phyloP scores from a whole-genome alignment of 1,139 yeast genomes.

The Spencermartinsiella ligniputridi region DNA sequence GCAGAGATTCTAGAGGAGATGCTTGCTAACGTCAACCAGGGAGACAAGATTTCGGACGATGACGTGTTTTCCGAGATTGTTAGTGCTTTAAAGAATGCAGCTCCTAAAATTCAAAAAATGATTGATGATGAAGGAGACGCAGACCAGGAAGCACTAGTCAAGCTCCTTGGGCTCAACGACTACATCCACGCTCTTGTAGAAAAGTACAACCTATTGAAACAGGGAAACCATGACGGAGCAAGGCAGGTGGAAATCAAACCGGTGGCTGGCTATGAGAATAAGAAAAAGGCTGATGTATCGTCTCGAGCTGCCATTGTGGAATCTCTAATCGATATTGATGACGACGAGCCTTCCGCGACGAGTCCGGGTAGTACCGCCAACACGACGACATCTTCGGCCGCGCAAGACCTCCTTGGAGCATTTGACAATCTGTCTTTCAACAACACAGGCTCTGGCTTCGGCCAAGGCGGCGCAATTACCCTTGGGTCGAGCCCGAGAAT shows the following conservation, averaged over 20 bases:
- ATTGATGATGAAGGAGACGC: constrained; percentile 58
- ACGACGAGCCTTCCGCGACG: constrained; percentile 43
- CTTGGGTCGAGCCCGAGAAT: constrained; percentile 12
- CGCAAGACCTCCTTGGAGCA: constrained; percentile 62
- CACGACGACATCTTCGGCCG: constrained; percentile 27
- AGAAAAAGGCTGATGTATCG: constrained; percentile 37
- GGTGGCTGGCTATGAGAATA: constrained; percentile 26
- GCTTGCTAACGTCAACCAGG: constrained; percentile 56
- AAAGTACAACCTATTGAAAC: constrained; percentile 62
- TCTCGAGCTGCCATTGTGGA: constrained; percentile 32
- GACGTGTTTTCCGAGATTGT: constrained; percentile 73
- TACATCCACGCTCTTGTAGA: constrained; percentile 64
- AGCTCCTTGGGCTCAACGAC: constrained; percentile 69
- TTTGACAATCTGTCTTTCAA: constrained; percentile 57
- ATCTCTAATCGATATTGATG: constrained; percentile 78
- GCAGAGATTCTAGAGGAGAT: constrained; percentile 89
- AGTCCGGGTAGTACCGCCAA: constrained; percentile 15
- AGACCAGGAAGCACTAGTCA: constrained; percentile 57
- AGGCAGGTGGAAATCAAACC: constrained; percentile 46
- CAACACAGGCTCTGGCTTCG: constrained; percentile 27
- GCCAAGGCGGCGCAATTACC: constrained; percentile 39
- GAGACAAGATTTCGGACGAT: constrained; percentile 43
- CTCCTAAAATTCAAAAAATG: constrained; percentile 82
- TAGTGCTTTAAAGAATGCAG: constrained; percentile 73
- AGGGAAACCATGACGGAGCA: constrained; percentile 62